These are phyloP conservation scores for Naganishia vishniacii DNA, from an alignment of 768 basidiomycete genomes.

Conservation along the genomic window DNA sequence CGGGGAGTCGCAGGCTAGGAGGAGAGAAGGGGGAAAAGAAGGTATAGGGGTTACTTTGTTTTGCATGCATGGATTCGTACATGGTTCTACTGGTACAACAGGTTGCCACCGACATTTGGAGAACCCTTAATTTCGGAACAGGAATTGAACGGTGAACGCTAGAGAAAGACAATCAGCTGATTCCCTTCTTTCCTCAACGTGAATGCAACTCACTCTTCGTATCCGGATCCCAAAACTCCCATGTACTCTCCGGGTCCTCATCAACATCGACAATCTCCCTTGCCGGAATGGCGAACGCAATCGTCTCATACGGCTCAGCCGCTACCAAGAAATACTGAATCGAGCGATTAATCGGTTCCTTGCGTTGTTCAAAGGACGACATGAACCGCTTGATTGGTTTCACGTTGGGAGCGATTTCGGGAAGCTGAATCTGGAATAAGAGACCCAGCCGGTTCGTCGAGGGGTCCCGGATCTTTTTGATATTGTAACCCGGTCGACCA, in stretches of 20 bases:
- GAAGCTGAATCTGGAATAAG: conserved; percentile 86
- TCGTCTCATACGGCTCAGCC: conserved; percentile 98
- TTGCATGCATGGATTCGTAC: not conserved
- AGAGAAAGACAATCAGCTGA: too few species aligned
- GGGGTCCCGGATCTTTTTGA: conserved; percentile 90
- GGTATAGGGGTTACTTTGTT: not conserved
- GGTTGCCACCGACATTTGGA: not conserved
- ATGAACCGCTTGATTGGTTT: conserved; percentile 84
- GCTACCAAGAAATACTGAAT: conserved; percentile 98
- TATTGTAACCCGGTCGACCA: conserved; percentile 66
- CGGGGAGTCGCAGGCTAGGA: conserved; percentile 17
- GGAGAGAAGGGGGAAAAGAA: not conserved
- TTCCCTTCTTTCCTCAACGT: not conserved
- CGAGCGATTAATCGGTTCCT: conserved; percentile 88
- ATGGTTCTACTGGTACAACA: not conserved
- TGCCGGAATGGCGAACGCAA: conserved; percentile 97
- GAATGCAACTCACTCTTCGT: conserved; percentile 65
- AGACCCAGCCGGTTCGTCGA: conserved; percentile 83
- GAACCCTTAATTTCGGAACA: conserved; percentile 8
- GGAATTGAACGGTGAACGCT: conserved; percentile 14
- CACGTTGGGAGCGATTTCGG: conserved; percentile 82
- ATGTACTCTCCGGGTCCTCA: conserved; percentile 81
- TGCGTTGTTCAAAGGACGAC: conserved; percentile 96
- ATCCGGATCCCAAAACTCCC: conserved; percentile 99
- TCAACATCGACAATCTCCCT: conserved; percentile 65